phyloP scores from a whole-genome alignment of 1,284 basidiomycete genomes.

The Leccinum subrobustum region DNA sequence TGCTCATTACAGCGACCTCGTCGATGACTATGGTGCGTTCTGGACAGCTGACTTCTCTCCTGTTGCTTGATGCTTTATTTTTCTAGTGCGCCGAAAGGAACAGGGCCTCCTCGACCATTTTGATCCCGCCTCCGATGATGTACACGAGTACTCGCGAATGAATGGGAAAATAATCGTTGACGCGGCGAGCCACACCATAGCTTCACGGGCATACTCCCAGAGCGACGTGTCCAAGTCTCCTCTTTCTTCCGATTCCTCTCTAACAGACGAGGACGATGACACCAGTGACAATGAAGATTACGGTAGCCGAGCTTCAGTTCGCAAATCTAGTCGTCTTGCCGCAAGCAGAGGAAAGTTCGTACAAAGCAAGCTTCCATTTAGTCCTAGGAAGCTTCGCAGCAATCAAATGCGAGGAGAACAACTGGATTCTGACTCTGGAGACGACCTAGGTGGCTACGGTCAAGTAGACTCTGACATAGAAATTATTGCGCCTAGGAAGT shows the following conservation, averaged over 20 bases:
- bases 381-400: conserved; percentile 55
- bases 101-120: conserved; percentile 47
- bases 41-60: background rate
- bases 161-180: conserved; percentile 34
- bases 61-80: conserved; percentile 8
- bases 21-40: conserved; percentile 57
- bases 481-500: conserved; percentile 29
- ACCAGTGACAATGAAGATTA: conserved; percentile 32
- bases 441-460: conserved; percentile 36
- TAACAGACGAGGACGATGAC: conserved; percentile 31
- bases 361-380: conserved; percentile 51
- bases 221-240: conserved; percentile 8
- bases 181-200: conserved; percentile 7
- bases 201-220: conserved; percentile 9
- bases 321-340: conserved; percentile 30
- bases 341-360: conserved; percentile 5
- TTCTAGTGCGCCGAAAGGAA: conserved; percentile 43
- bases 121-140: conserved; percentile 56
- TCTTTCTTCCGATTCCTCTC: conserved; percentile 12
- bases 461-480: conserved; percentile 37
- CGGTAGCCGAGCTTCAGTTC: conserved; percentile 17
- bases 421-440: conserved; percentile 42
- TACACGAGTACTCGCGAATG: conserved; percentile 62
- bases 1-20: conserved; percentile 42
- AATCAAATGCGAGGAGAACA: conserved; percentile 27